A percentile compares a stretch with the other conserved stretches of the same genome.
These are phyloP conservation scores for Colletotrichum higginsianum DNA, from an alignment of 2,329 filamentous ascomycete genomes.

Conservation along the genomic window DNA sequence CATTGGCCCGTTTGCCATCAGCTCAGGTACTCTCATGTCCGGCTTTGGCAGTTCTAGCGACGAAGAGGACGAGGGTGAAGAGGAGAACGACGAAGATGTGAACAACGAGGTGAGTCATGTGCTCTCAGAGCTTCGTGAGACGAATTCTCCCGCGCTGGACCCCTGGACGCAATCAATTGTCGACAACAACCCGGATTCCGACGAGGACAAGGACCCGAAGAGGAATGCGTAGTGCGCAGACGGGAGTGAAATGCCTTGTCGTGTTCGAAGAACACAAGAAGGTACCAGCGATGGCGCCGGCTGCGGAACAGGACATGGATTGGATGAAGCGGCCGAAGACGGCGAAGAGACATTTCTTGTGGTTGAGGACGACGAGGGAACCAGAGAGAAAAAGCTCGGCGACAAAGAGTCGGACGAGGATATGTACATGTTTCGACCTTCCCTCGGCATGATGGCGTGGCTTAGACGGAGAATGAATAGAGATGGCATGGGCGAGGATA, in stretches of 20 bases:
- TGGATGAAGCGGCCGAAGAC: conserved; percentile 6
- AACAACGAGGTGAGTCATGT: conserved; percentile 75
- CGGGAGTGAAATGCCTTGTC: neutral
- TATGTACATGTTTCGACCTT: conserved; percentile 36
- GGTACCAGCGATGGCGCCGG: neutral
- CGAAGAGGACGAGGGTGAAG: conserved; percentile 95
- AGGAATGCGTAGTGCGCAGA: conserved; percentile 43
- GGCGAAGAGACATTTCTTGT: conserved; percentile 25
- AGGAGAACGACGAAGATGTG: conserved; percentile 84
- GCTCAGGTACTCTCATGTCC: conserved; percentile 82
- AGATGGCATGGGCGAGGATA: conserved; percentile 12
- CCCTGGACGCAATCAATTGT: conserved; percentile 40
- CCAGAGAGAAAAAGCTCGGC: neutral
- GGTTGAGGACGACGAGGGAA: conserved; percentile 3
- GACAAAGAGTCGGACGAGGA: conserved; percentile 33
- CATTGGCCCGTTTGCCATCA: conserved; percentile 80
- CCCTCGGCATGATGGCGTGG: conserved; percentile 24
- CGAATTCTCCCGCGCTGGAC: conserved; percentile 38
- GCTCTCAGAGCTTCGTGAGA: conserved; percentile 42
- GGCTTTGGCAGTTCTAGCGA: conserved; percentile 96
- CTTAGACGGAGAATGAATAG: conserved; percentile 35
- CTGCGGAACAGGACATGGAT: conserved; percentile 5
- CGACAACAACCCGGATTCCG: conserved; percentile 47
- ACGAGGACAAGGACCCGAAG: conserved; percentile 35
- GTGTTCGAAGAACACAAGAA: conserved; percentile 4